Conservation (phyloP, 2,329 filamentous ascomycete species). For the Fusarium oxysporum region DNA sequence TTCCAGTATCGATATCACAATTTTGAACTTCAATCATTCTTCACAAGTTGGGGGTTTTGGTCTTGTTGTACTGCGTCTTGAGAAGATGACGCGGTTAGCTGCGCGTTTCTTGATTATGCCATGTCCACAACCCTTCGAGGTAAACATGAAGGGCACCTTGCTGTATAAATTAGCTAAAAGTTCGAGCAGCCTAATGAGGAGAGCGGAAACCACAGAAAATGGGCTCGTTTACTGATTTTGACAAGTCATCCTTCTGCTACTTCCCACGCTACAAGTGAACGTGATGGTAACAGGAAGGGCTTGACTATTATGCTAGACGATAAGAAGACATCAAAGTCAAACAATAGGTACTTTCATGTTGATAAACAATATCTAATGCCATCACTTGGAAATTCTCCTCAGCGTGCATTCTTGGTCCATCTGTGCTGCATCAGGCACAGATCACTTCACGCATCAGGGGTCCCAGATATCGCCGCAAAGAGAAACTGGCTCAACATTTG, state of each 20-base stretch:
- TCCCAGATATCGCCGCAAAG: background rate
- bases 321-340: background rate
- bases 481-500: background rate
- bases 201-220: background rate
- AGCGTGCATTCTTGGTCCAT: background rate
- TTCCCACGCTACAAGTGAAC: background rate
- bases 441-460: background rate
- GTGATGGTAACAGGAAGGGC: background rate
- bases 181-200: too few species aligned
- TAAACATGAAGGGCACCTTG: background rate
- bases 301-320: background rate
- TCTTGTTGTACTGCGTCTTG: background rate
- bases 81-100: background rate
- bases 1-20: background rate
- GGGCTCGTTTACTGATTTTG: background rate
- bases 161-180: too few species aligned
- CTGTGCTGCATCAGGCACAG: background rate
- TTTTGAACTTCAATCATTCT: background rate
- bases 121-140: background rate
- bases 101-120: background rate
- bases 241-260: background rate
- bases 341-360: background rate
- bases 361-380: background rate
- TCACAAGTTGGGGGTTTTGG: background rate
- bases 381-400: accelerated